Evolutionary conservation across 306 rosid species (phyloP).

Genomic region (Casuarina glauca): DNA sequence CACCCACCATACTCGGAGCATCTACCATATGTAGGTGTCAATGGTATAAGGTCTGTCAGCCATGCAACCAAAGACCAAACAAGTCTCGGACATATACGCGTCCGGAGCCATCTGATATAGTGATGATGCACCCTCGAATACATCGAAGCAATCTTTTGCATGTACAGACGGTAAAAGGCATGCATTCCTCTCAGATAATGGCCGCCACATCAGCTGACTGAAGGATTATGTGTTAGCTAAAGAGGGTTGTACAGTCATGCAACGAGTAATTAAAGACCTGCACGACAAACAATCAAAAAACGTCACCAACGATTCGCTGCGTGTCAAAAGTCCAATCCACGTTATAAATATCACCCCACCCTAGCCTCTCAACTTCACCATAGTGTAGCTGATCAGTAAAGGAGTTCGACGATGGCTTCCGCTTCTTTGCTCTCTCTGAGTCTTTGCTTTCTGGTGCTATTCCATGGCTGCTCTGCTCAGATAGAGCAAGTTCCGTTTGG

Average conservation of each 20-base stretch:
- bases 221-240: conserved; percentile 13
- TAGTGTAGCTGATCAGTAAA: too few relatives aligned
- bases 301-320: conserved; percentile 17
- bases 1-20: neutral
- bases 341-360: conserved; percentile 21
- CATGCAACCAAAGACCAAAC: neutral
- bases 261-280: neutral
- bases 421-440: conserved; percentile 15
- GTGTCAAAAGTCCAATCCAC: conserved; percentile 2
- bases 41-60: neutral
- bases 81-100: neutral
- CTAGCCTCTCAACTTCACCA: neutral
- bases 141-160: neutral
- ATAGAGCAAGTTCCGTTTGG: conserved; percentile 7
- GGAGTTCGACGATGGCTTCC: conserved; percentile 19
- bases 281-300: neutral
- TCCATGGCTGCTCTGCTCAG: conserved; percentile 28
- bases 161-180: neutral
- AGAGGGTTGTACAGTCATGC: conserved; percentile 19
- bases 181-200: neutral
- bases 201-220: neutral
- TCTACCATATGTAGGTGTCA: neutral
- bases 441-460: conserved; percentile 14
- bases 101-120: neutral
- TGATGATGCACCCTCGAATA: neutral